A percentile compares a stretch with the other conserved stretches of the same genome.
These are phyloP conservation scores for Bertia moriformis DNA, from an alignment of 2,329 filamentous ascomycete genomes.

Conservation along the genomic window DNA sequence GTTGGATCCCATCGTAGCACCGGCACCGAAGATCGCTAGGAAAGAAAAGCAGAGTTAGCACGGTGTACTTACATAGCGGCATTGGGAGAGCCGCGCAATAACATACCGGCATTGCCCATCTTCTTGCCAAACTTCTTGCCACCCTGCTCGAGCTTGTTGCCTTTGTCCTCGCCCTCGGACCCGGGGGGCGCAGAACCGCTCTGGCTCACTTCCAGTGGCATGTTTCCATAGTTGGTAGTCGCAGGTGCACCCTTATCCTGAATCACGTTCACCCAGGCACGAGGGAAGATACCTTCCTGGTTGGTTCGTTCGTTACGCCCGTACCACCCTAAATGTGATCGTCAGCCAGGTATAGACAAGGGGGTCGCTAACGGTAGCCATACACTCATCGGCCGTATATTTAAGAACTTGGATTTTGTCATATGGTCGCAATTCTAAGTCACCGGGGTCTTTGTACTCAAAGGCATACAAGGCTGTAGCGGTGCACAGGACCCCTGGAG, in stretches of 20 bases:
- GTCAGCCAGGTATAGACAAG: too few relatives aligned
- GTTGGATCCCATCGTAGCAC: neutral
- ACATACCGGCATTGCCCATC: neutral
- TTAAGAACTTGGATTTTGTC: neutral
- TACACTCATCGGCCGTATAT: neutral
- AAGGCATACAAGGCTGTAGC: neutral
- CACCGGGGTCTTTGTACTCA: neutral
- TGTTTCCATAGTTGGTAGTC: neutral
- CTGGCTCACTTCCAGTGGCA: conserved; percentile 1
- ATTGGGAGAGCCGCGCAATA: too few relatives aligned
- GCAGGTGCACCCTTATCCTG: neutral
- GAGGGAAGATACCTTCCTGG: conserved; percentile 1
- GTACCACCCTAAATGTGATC: neutral
- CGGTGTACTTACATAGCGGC: neutral
- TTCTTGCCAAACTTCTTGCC: conserved; percentile 1
- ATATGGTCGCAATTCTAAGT: neutral
- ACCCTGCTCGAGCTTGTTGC: neutral
- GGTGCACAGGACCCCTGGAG: neutral
- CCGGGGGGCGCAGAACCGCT: neutral
- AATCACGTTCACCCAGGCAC: neutral
- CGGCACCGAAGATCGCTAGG: conserved; percentile 1
- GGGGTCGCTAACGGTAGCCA: too few relatives aligned
- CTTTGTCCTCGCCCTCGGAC: neutral
- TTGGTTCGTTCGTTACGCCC: conserved; percentile 1
- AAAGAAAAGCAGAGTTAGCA: neutral